phyloP scores from a whole-genome alignment of 768 basidiomycete species.

The Cystobasidium ongulense region DNA sequence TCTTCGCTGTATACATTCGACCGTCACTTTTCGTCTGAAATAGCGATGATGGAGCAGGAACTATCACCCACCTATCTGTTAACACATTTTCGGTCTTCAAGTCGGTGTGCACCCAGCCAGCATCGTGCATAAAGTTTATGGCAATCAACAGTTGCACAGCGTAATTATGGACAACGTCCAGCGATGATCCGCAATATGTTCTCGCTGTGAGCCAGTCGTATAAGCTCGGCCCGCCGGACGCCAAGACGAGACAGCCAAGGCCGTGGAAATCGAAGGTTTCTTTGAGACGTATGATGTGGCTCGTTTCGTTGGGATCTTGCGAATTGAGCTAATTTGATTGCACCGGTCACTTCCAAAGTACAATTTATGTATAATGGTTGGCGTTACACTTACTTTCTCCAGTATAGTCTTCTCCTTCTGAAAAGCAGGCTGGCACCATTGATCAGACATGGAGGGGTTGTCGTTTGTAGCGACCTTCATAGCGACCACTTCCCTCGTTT shows the following conservation, averaged over 20 bases:
- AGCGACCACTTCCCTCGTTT: not conserved
- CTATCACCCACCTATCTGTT: not conserved
- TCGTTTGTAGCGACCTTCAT: not conserved
- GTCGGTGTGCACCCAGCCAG: not conserved
- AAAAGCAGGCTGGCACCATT: not conserved
- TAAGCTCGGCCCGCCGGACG: not conserved
- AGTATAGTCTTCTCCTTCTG: not conserved
- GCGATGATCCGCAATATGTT: not conserved
- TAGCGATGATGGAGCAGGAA: not conserved
- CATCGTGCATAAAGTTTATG: not conserved
- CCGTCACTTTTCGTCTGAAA: not conserved
- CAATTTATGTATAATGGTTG: no score
- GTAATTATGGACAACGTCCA: not conserved
- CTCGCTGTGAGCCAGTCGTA: not conserved
- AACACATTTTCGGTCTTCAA: not conserved
- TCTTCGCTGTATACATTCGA: not conserved
- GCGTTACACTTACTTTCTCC: not conserved
- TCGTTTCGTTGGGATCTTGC: not conserved
- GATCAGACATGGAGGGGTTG: not conserved
- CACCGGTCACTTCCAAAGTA: no score
- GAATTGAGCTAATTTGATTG: not conserved
- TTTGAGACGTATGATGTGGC: not conserved
- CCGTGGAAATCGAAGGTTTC: not conserved
- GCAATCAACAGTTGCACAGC: not conserved
- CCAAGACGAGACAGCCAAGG: not conserved